A percentile compares a stretch with the other conserved stretches of the same genome.
phyloP scores from a whole-genome alignment of 2,329 filamentous ascomycete species.

The Hymenoscyphus infarciens region DNA sequence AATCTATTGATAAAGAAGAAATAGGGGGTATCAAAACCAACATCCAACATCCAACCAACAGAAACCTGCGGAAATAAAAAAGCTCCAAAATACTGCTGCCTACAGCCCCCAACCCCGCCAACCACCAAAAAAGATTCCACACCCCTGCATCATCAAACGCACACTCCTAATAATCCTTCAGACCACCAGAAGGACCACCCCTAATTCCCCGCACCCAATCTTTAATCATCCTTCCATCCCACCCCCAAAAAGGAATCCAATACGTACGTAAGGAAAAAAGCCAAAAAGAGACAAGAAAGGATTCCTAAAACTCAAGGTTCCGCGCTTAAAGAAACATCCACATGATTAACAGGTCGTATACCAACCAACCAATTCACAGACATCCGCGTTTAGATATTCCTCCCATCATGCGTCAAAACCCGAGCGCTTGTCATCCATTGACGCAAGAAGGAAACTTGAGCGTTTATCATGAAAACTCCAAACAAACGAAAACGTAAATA shows the following conservation, averaged over 20 bases:
- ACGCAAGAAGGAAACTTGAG: not conserved
- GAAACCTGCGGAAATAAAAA: too few species aligned
- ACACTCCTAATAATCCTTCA: slow-evolving; percentile 2
- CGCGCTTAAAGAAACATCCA: not conserved
- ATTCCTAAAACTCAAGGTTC: not conserved
- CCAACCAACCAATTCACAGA: not conserved
- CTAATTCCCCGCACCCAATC: not conserved
- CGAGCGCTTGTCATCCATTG: not conserved
- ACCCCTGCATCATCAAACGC: not conserved
- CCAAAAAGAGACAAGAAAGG: not conserved
- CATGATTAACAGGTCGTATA: not conserved
- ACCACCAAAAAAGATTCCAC: not conserved
- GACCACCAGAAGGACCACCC: not conserved
- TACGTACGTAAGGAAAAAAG: not conserved
- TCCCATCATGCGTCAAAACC: not conserved
- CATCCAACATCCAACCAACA: too few species aligned
- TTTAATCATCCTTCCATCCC: slow-evolving; percentile 1
- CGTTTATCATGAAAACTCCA: not conserved
- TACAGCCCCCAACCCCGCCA: not conserved
- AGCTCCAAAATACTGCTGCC: not conserved
- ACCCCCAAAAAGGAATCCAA: not conserved
- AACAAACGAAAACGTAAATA: not conserved
- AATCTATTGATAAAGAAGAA: not conserved
- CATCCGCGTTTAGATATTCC: not conserved
- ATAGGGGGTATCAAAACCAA: too few species aligned